Percentiles rank a stretch among this genome's conserved stretches.
These are phyloP conservation scores for Neurospora africana DNA, from an alignment of 495 filamentous ascomycete genomes.

Conservation along the genomic window DNA sequence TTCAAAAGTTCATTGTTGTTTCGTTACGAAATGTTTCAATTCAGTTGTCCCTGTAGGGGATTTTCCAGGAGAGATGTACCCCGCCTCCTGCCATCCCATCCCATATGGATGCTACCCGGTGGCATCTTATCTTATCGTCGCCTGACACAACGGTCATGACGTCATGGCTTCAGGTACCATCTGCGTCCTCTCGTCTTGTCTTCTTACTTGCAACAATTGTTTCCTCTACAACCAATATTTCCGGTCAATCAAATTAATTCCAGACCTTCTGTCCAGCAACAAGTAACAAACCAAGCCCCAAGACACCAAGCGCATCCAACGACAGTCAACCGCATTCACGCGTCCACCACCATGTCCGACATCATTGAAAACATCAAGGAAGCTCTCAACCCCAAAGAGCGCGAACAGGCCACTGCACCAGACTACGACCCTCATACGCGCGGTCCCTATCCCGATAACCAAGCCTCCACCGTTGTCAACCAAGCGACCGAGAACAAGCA, in stretches of 20 bases:
- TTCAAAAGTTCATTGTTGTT: neutral
- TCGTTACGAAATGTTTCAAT: neutral
- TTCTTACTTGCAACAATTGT: neutral
- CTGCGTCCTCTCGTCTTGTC: neutral
- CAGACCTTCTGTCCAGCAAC: neutral
- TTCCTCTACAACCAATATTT: neutral
- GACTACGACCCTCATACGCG: conserved; percentile 15
- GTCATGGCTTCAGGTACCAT: neutral
- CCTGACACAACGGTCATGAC: neutral
- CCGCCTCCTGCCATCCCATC: neutral
- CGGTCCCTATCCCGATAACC: conserved; percentile 14
- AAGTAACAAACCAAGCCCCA: neutral
- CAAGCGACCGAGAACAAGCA: neutral
- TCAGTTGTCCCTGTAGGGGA: neutral
- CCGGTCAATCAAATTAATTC: neutral
- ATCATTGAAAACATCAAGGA: conserved; percentile 19
- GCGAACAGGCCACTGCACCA: conserved; percentile 14
- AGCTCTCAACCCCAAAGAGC: conserved; percentile 14
- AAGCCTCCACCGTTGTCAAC: neutral
- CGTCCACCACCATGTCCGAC: conserved; percentile 20
- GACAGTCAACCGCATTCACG: neutral
- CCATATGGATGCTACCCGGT: neutral
- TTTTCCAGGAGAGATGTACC: neutral
- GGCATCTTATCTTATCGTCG: neutral
- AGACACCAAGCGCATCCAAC: neutral